Base-by-base conservation (phyloP, 805 yeast genomes). In the Metschnikowia cubensis region DNA sequence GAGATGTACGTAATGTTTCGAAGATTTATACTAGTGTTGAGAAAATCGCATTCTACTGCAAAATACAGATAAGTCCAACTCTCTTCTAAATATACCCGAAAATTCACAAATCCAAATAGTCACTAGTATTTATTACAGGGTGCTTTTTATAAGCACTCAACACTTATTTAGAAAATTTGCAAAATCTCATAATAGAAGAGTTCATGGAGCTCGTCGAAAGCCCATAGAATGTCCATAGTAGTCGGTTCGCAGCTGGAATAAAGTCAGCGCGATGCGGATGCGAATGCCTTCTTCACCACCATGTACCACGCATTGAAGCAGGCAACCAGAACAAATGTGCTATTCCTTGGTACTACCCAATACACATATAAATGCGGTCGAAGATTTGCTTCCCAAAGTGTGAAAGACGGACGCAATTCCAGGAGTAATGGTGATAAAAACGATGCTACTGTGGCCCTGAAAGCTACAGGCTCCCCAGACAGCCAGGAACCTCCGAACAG, bases 401-500 rank as follows among this genome's bases (percentile, higher is more conserved):
- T 29, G 8, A 2, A 8, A 15, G 34, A 4, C 10, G 25, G 18
- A 11, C 39, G 11, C 15, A 5, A 18, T 7, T 11, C 15, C 15
- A 3, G 10, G n/a, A 15, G 15, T 7, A 13, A 22, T 36, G 25
- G n/a, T 6, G 39, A 20, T 20, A 17, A 21, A 4, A 22, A 21
- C 17, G 31, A 22, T 7, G 13, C 41, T 14, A 35, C 3, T 13
- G 33, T 6, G 29, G 37, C n/a, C 20, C 20, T n/a, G 6, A 33
- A 42, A n/a, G 37, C 13, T 15, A 7, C 45, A 14, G 32, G 15
- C 15, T 8, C 25, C 8, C 14, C 20, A 20, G 45, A 42, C 31
- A 38, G 20, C 14, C 20, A 22, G 41, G 22, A 14, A 15, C 17
- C 25, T 21, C 31, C 41, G 11, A 20, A n/a, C n/a, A 38, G 59